Evolutionary conservation across 306 rosid genomes (phyloP).

Genomic region (Rosa lucieae): DNA sequence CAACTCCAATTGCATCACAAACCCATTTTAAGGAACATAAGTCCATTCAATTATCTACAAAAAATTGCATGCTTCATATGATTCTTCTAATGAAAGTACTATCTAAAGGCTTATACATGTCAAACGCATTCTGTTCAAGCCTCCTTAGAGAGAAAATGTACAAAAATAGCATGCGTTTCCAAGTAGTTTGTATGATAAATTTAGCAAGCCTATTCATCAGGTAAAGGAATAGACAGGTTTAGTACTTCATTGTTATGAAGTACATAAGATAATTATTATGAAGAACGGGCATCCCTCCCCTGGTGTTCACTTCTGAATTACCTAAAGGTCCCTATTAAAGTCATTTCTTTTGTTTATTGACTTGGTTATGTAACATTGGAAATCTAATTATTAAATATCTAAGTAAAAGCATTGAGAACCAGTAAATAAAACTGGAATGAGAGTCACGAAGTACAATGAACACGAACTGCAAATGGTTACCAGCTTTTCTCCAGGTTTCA

Average conservation of each 20-base stretch:
- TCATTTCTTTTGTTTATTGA: not conserved
- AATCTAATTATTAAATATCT: not conserved
- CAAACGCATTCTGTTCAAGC: not conserved
- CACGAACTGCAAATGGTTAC: conserved; percentile 40
- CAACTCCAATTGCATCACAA: not conserved
- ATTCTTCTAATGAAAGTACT: not conserved
- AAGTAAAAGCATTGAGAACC: not conserved
- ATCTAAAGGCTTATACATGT: not conserved
- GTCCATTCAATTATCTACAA: conserved; percentile 1
- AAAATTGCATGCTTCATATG: not conserved
- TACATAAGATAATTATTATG: not conserved
- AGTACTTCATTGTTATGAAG: conserved; percentile 2
- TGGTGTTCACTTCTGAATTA: not conserved
- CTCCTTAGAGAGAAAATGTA: not conserved
- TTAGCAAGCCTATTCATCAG: not conserved
- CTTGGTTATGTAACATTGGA: not conserved
- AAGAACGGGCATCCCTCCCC: not conserved
- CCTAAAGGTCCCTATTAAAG: conserved; percentile 2
- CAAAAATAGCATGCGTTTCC: not conserved
- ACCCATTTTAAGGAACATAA: not conserved
- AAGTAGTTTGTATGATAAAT: not conserved
- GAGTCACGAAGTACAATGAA: conserved; percentile 25
- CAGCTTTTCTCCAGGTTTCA: conserved; percentile 98
- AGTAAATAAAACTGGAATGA: conserved; percentile 15
- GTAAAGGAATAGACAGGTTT: not conserved